phyloP scores from a whole-genome alignment of 2,329 filamentous ascomycete genomes.

The Aspergillus brasiliensis region DNA sequence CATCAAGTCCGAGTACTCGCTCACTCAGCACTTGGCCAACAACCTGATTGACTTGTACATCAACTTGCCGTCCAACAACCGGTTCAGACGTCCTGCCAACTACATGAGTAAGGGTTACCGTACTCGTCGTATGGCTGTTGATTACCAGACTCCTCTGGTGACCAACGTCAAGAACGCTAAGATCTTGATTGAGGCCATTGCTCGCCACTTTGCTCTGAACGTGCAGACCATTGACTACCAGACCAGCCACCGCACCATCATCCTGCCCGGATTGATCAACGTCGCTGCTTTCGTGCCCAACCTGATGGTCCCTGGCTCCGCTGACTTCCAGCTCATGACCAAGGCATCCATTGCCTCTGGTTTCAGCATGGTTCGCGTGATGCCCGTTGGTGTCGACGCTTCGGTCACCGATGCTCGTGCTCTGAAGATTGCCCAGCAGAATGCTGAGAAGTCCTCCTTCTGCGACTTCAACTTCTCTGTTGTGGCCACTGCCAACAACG shows the following conservation, averaged over 20 bases:
- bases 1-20: conserved; percentile 92
- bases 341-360: conserved; percentile 73
- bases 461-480: conserved; percentile 83
- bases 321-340: conserved; percentile 69
- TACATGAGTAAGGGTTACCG: conserved; percentile 99
- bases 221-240: conserved; percentile 86
- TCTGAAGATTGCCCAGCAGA: conserved; percentile 72
- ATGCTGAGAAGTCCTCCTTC: conserved; percentile 66
- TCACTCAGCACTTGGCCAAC: conserved; percentile 94
- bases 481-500: conserved; percentile 71
- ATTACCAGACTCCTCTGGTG: conserved; percentile 94
- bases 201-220: conserved; percentile 82
- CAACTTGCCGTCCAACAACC: conserved; percentile 98
- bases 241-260: conserved; percentile 77
- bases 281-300: conserved; percentile 79
- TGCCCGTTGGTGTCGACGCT: conserved; percentile 73
- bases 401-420: conserved; percentile 72
- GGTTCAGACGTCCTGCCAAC: conserved; percentile 92
- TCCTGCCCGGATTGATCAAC: conserved; percentile 75
- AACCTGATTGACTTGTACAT: conserved; percentile 99
- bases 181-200: conserved; percentile 91
- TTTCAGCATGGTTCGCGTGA: conserved; percentile 78
- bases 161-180: conserved; percentile 99
- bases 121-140: conserved; percentile 95
- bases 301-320: conserved; percentile 64